Percentiles rank a stretch among this genome's conserved stretches.
Conservation (phyloP, 73 alveolate species). For the Paramecium bursaria region DNA sequence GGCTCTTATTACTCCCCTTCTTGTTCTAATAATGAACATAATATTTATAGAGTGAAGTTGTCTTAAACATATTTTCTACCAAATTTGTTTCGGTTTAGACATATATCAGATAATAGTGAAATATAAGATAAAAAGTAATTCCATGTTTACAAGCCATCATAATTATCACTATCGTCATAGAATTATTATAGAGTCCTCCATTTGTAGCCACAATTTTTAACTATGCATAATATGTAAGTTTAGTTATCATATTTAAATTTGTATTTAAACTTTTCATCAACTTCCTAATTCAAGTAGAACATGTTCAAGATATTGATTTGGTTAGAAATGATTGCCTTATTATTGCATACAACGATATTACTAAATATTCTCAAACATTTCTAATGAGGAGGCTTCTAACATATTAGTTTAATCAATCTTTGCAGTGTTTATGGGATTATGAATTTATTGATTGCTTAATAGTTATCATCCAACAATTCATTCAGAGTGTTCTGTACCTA, state of each 20-base stretch:
- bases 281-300: not conserved
- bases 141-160: conserved; percentile 21
- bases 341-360: conserved; percentile 10
- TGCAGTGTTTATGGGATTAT: not conserved
- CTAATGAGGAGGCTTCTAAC: conserved; percentile 4
- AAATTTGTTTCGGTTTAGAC: conserved; percentile 18
- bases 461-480: conserved; percentile 36
- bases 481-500: not conserved
- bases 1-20: conserved; percentile 11
- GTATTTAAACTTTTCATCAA: not conserved
- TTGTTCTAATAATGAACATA: conserved; percentile 12
- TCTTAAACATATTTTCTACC: conserved; percentile 22
- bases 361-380: conserved; percentile 38
- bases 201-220: not conserved
- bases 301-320: not conserved
- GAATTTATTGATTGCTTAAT: conserved; percentile 13
- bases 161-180: not conserved
- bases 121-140: conserved; percentile 41
- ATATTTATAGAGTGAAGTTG: not conserved
- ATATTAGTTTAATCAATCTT: not conserved
- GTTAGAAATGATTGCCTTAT: conserved; percentile 1
- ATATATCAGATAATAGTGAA: conserved; percentile 14
- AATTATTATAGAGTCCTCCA: conserved; percentile 35
- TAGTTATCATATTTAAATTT: not conserved
- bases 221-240: too few relatives aligned